Evolutionary conservation across 2,329 filamentous ascomycete genomes (phyloP).

Genomic region (Knufia fluminis): DNA sequence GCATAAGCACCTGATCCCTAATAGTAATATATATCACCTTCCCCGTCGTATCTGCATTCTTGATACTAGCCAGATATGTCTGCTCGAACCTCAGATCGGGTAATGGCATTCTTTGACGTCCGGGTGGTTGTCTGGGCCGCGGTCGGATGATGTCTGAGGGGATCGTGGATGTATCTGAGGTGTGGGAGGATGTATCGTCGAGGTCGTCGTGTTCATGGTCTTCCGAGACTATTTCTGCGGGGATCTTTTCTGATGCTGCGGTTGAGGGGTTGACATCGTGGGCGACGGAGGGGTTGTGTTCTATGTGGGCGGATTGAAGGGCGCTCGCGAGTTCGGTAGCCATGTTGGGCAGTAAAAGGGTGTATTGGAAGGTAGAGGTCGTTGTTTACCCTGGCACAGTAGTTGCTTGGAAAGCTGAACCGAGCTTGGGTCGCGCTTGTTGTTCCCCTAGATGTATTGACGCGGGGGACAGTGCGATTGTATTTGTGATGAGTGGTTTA

Average conservation of each 20-base stretch:
- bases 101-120: conserved; percentile 55
- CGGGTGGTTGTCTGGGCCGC: conserved; percentile 29
- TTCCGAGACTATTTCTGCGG: conserved; percentile 36
- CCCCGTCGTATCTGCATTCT: conserved; percentile 68
- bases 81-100: conserved; percentile 92
- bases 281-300: conserved; percentile 56
- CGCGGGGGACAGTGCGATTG: too few species aligned
- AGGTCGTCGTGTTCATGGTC: background rate
- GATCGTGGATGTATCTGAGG: conserved; percentile 34
- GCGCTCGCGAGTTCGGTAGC: conserved; percentile 63
- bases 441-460: too few species aligned
- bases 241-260: conserved; percentile 56
- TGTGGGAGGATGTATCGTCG: conserved; percentile 28
- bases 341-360: conserved; percentile 34
- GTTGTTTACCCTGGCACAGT: too few species aligned
- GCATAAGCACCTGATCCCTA: conserved; percentile 77
- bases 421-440: too few species aligned
- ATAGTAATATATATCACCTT: conserved; percentile 74
- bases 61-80: conserved; percentile 88
- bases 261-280: conserved; percentile 78
- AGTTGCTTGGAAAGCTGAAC: too few species aligned
- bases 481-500: too few species aligned
- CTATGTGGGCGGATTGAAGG: conserved; percentile 72
- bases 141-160: conserved; percentile 40
- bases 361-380: too few species aligned